phyloP scores from a whole-genome alignment of 805 yeast genomes.

The Cyberlindnera petersonii region DNA sequence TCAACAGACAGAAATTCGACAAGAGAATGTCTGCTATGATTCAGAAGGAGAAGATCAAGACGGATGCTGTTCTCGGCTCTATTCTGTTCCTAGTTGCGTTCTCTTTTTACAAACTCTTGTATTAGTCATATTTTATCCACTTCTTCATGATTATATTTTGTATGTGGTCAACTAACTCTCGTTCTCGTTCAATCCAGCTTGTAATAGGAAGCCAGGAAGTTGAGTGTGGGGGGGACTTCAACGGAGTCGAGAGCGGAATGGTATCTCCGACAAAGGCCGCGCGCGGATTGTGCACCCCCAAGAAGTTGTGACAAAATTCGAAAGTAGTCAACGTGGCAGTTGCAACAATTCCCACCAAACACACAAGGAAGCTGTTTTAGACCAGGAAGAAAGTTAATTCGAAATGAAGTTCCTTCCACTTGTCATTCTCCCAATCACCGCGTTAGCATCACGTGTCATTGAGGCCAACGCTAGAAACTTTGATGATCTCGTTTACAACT shows the following conservation, averaged over 20 bases:
- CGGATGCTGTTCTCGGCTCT: slow-evolving; percentile 21
- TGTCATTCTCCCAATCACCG: slow-evolving; percentile 7
- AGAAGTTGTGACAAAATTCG: no score
- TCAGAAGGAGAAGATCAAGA: slow-evolving; percentile 24
- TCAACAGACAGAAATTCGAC: slow-evolving; percentile 42
- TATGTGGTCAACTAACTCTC: neutral
- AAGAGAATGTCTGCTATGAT: slow-evolving; percentile 26
- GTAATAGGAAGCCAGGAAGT: no score
- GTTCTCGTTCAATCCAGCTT: no score
- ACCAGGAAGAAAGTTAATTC: neutral
- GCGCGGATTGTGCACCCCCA: no score
- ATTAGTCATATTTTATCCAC: neutral
- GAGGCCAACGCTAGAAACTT: slow-evolving; percentile 35
- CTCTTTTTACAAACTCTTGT: slow-evolving; percentile 1
- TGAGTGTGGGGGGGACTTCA: no score
- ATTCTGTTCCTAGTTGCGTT: slow-evolving; percentile 2
- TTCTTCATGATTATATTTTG: neutral
- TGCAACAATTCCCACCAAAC: no score
- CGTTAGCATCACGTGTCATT: slow-evolving; percentile 10
- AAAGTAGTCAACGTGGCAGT: neutral
- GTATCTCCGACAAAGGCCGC: no score
- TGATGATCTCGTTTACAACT: slow-evolving; percentile 50
- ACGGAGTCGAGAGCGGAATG: no score
- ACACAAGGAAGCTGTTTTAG: no score
- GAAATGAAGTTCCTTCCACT: slow-evolving; percentile 4